These are phyloP conservation scores for Lipomyces kockii DNA, from an alignment of 805 yeast species.

Conservation along the genomic window DNA sequence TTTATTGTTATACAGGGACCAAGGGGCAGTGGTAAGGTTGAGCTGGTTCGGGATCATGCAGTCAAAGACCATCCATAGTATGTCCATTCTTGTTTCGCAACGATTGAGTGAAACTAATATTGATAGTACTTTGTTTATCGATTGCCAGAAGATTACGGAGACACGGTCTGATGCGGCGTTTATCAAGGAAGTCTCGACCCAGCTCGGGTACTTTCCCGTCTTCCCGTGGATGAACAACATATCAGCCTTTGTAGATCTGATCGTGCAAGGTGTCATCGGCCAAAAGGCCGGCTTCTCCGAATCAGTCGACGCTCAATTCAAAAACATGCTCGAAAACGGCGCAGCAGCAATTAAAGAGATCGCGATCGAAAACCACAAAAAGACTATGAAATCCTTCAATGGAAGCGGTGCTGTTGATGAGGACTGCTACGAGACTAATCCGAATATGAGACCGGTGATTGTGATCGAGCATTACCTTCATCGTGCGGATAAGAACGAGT, in stretches of 20 bases:
- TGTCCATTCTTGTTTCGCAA: neutral
- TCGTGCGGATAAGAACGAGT: constrained; percentile 63
- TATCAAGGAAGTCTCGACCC: constrained; percentile 68
- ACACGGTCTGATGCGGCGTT: constrained; percentile 74
- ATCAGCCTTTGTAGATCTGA: constrained; percentile 78
- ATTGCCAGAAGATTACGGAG: constrained; percentile 77
- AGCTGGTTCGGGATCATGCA: constrained; percentile 70
- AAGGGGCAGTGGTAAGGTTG: constrained; percentile 91
- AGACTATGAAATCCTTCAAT: constrained; percentile 12
- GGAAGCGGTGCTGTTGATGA: constrained; percentile 62
- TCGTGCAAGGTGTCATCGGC: constrained; percentile 88
- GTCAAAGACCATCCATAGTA: constrained; percentile 56
- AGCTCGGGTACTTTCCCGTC: constrained; percentile 89
- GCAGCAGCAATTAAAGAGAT: constrained; percentile 74
- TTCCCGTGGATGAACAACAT: constrained; percentile 90
- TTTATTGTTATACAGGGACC: constrained; percentile 92
- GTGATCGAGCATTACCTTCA: constrained; percentile 76
- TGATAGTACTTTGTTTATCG: constrained; percentile 56
- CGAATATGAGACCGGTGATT: constrained; percentile 82
- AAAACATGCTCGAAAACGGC: constrained; percentile 75
- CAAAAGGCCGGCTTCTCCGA: constrained; percentile 91
- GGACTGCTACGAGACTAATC: constrained; percentile 81
- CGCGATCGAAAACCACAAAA: constrained; percentile 42
- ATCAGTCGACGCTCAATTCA: constrained; percentile 76
- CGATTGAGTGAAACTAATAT: constrained; percentile 4